These are phyloP conservation scores for Blastobotrys parvus DNA, from an alignment of 805 yeast species.

Conservation along the genomic window DNA sequence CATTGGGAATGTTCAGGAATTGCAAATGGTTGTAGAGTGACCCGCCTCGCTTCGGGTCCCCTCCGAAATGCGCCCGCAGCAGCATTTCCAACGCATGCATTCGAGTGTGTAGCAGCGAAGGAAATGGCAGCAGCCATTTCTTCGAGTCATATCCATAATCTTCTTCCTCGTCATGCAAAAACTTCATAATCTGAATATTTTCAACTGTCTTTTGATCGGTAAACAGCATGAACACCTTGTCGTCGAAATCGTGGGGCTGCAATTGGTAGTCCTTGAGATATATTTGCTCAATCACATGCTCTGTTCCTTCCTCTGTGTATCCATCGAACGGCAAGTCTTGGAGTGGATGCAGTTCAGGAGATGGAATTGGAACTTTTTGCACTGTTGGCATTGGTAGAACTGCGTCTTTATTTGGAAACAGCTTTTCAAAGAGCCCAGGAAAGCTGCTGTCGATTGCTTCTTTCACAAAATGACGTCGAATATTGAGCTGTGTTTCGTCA, in stretches of 20 bases:
- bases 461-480: not conserved
- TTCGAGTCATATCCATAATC: not conserved
- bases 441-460: not conserved
- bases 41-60: not conserved
- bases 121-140: not conserved
- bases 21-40: not conserved
- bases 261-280: not conserved
- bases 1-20: not conserved
- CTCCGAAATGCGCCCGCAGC: not conserved
- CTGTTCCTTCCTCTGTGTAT: not conserved
- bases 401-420: not conserved
- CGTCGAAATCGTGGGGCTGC: not conserved
- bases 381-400: not conserved
- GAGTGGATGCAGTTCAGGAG: too few relatives aligned
- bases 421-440: not conserved
- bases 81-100: conserved; percentile 1
- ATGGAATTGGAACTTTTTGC: not conserved
- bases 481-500: not conserved
- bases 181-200: not conserved
- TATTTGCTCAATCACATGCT: not conserved
- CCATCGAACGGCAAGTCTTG: not conserved
- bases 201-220: not conserved
- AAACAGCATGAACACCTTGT: not conserved
- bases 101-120: not conserved
- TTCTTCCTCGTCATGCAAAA: not conserved